Percentiles rank a stretch among this genome's conserved stretches.
These are phyloP conservation scores for Trichoderma sp. DNA, from an alignment of 2,329 filamentous ascomycete species.

Conservation along the genomic window DNA sequence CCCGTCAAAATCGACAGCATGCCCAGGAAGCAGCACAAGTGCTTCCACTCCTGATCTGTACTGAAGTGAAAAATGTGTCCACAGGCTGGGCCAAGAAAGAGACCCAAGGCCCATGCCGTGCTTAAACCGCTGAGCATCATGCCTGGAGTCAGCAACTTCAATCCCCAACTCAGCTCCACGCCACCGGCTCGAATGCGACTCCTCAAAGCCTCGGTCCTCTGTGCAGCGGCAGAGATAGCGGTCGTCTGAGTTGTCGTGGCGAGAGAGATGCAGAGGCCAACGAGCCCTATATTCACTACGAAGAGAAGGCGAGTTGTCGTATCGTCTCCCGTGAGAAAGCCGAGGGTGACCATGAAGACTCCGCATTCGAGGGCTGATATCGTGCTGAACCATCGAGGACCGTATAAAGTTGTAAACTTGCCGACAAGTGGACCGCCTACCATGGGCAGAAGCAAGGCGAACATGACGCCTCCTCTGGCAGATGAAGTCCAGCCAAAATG, in stretches of 20 bases:
- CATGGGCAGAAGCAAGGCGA: slow-evolving; percentile 23
- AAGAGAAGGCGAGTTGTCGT: slow-evolving; percentile 19
- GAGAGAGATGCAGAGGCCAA: slow-evolving; percentile 22
- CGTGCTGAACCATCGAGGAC: slow-evolving; percentile 27
- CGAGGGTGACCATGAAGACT: slow-evolving; percentile 21
- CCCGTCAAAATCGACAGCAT: slow-evolving; percentile 7
- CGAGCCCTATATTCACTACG: slow-evolving; percentile 15
- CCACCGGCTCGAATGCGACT: slow-evolving; percentile 9
- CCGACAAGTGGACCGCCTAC: slow-evolving; percentile 15
- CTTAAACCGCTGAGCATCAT: slow-evolving; percentile 26
- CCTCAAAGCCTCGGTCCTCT: slow-evolving; percentile 4
- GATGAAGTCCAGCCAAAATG: slow-evolving; percentile 27
- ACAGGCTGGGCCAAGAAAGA: slow-evolving; percentile 27
- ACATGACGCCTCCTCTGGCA: slow-evolving; percentile 21
- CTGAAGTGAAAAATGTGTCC: slow-evolving; percentile 24
- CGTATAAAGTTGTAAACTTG: slow-evolving; percentile 14
- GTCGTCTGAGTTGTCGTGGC: slow-evolving; percentile 23
- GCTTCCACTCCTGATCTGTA: slow-evolving; percentile 18
- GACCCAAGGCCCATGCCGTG: slow-evolving; percentile 21
- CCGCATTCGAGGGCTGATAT: slow-evolving; percentile 19
- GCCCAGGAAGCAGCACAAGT: slow-evolving; percentile 14
- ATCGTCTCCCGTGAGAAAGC: slow-evolving; percentile 15
- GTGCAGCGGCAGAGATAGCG: slow-evolving; percentile 24
- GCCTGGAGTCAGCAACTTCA: slow-evolving; percentile 22
- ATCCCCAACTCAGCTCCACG: slow-evolving; percentile 10